Base-by-base conservation (phyloP, 2,329 filamentous ascomycete genomes). In the Fusarium sp. region DNA sequence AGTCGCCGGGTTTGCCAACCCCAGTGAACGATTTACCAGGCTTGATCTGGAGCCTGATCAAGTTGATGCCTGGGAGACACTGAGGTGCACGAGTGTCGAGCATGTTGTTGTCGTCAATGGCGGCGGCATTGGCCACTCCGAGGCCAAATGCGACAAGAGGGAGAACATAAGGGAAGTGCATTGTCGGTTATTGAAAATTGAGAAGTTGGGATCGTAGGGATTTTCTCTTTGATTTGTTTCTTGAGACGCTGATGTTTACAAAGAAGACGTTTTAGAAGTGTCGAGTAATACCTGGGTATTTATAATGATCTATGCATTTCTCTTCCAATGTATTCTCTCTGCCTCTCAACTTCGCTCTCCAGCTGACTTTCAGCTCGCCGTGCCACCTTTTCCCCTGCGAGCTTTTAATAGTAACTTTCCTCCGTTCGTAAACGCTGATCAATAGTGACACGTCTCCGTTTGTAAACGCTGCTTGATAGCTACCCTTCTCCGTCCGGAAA, bases 1-100 rank as follows among this genome's bases (percentile, higher is more conserved):
- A 63, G 2, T 55, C 17, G 1, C 24, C 57, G 0, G 59, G 59
- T 0, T 38, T 17, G 3, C 59, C 59, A 1, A 38, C 18, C 1
- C 59, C 59, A 18, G 36, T 63, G 22, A n/a, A 63, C 13, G 6
- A 62, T 22, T 42, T 48, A 9, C 58, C 48, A 7, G 31, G 43
- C 22, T 18, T 52, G 40, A 62, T 11, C 6, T 43, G 14, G 36
- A 63, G 59, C 22, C 36, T 38, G 4, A 63, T 24, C 7, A 63
- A 22, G 10, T 45, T 7, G 22, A 62, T 62, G 9, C 58, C 58
- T 0, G 14, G 9, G 15, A 15, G 28, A 22, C 52, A 50, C 7
- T 31, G 3, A 11, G 22, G 10, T 3, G 5, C 8, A 9, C 59
- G 59, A 9, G 24, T 4, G 5, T 62, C 48, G 7, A 63, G 48